phyloP scores from a whole-genome alignment of 768 basidiomycete species.

The Xerocomellus chrysenteron region DNA sequence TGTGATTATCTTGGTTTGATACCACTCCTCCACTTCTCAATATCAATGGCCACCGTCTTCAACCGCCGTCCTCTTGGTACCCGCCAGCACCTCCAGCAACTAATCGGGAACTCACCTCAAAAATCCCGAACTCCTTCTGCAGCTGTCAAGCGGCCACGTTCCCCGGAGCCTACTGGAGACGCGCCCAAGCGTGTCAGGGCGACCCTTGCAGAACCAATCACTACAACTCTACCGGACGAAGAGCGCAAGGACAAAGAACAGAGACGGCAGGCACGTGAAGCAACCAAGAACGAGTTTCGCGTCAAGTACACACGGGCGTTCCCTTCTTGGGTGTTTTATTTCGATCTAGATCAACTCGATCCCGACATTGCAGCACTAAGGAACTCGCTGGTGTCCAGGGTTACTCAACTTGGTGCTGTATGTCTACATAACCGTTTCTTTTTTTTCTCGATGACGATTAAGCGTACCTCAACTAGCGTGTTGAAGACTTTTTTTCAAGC shows the following conservation, averaged over 20 bases:
- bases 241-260: conserved; percentile 47
- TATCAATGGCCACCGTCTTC: conserved; percentile 42
- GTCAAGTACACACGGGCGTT: conserved; percentile 85
- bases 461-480: conserved; percentile 47
- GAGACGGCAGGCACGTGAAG: conserved; percentile 50
- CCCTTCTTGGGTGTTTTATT: conserved; percentile 80
- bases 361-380: conserved; percentile 36
- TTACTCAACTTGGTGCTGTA: conserved; percentile 76
- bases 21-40: neutral
- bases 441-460: neutral
- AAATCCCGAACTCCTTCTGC: conserved; percentile 34
- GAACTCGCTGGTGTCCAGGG: conserved; percentile 49
- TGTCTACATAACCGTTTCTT: conserved; percentile 31
- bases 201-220: conserved; percentile 20
- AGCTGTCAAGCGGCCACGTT: conserved; percentile 48
- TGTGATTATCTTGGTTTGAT: conserved; percentile 5
- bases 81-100: conserved; percentile 40
- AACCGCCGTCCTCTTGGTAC: conserved; percentile 49
- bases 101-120: conserved; percentile 35
- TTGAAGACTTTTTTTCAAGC: conserved; percentile 87
- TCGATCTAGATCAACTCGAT: conserved; percentile 61
- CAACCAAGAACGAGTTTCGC: conserved; percentile 68
- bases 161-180: conserved; percentile 47
- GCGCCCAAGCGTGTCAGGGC: conserved; percentile 47
- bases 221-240: conserved; percentile 32